Conservation (phyloP, 192 early-diverging fungal species). For the Coemansia erecta region DNA sequence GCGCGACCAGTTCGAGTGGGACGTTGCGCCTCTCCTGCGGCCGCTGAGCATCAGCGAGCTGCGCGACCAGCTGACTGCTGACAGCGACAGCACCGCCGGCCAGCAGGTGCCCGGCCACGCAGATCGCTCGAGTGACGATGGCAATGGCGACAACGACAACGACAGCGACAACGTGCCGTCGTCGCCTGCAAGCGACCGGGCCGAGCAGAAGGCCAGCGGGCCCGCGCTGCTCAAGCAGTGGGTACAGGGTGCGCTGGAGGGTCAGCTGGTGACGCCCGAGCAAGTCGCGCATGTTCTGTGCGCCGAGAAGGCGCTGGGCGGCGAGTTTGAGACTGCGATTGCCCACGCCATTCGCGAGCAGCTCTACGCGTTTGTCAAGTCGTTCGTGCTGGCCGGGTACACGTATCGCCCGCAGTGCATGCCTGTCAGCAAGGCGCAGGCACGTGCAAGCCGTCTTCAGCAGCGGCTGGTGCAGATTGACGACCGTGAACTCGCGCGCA, state of each 20-base stretch:
- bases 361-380: conserved; percentile 80
- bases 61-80: conserved; percentile 16
- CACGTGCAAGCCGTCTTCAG: background rate
- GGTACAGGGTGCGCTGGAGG: conserved; percentile 31
- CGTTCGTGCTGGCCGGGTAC: conserved; percentile 78
- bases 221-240: conserved; percentile 13
- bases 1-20: conserved; percentile 96
- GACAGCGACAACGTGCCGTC: conserved; percentile 7
- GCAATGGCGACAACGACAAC: background rate
- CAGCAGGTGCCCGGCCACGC: background rate
- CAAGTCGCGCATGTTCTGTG: conserved; percentile 79
- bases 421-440: background rate
- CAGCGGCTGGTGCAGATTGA: conserved; percentile 33
- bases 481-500: conserved; percentile 73
- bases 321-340: conserved; percentile 91
- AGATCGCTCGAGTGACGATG: background rate
- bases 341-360: conserved; percentile 95
- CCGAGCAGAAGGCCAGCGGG: background rate
- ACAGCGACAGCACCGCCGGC: background rate
- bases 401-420: conserved; percentile 69
- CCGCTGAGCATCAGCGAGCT: conserved; percentile 22
- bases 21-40: conserved; percentile 56
- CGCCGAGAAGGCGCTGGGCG: conserved; percentile 71
- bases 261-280: conserved; percentile 64
- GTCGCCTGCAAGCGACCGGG: background rate